Evolutionary conservation across 148 eudicot species (phyloP).

Genomic region (Silene conica): DNA sequence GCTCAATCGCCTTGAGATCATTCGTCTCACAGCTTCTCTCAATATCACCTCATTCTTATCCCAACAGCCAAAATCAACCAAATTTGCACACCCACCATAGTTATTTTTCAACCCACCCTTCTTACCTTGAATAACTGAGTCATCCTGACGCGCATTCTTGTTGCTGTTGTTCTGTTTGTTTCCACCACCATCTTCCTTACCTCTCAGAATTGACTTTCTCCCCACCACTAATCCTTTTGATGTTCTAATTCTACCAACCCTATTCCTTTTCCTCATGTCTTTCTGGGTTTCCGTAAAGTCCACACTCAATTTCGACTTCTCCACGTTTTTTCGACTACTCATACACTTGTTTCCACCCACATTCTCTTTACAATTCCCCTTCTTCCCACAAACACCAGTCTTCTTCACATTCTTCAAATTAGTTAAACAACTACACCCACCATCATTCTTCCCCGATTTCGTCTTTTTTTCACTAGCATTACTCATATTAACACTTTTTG

Average conservation of each 20-base stretch:
- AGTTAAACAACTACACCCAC: background rate
- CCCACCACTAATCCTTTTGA: background rate
- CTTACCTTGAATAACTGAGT: too few relatives aligned
- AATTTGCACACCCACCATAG: background rate
- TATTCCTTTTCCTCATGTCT: background rate
- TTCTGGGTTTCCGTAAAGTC: background rate
- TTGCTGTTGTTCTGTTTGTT: too few relatives aligned
- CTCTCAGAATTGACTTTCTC: background rate
- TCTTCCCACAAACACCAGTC: background rate
- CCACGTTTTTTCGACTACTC: too few relatives aligned
- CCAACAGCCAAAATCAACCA: background rate
- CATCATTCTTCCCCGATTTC: background rate
- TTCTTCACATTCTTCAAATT: background rate
- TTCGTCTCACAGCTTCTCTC: constrained; percentile 5
- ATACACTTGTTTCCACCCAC: background rate
- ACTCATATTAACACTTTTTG: background rate
- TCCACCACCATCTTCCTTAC: too few relatives aligned
- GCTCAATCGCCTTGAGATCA: background rate
- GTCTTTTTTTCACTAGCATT: too few relatives aligned
- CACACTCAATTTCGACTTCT: too few relatives aligned
- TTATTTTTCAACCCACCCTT: background rate
- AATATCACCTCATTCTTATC: constrained; percentile 5
- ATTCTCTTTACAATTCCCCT: background rate
- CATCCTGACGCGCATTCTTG: too few relatives aligned
- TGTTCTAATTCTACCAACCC: background rate